Conservation (phyloP, 179 eudicot genomes). For the Spinacia oleracea region DNA sequence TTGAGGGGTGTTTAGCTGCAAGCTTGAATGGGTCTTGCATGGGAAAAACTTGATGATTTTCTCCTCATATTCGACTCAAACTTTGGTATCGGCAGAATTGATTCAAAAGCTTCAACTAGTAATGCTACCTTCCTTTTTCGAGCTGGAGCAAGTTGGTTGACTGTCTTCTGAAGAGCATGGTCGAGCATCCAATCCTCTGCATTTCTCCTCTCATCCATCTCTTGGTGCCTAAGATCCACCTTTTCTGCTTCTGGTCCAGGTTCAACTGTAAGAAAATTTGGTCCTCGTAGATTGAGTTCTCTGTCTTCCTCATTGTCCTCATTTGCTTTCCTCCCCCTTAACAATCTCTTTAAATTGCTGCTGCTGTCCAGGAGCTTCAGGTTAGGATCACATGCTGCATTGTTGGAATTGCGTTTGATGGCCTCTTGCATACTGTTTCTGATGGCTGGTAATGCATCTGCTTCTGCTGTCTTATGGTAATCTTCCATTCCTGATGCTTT, state of each 20-base stretch:
- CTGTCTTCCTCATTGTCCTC: conserved; percentile 41
- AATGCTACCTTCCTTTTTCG: conserved; percentile 75
- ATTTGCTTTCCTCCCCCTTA: conserved; percentile 26
- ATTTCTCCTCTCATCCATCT: conserved; percentile 65
- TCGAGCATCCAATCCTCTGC: conserved; percentile 94
- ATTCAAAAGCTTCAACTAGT: conserved; percentile 88
- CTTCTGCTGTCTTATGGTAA: conserved; percentile 16
- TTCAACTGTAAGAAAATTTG: conserved; percentile 64
- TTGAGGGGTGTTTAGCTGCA: too few species aligned
- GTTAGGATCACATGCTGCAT: conserved; percentile 4
- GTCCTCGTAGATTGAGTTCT: conserved; percentile 67
- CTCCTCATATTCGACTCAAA: conserved; percentile 34
- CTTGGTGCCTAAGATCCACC: conserved; percentile 85
- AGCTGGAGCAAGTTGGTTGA: conserved; percentile 69
- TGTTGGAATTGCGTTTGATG: background rate
- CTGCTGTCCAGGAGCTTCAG: conserved; percentile 29
- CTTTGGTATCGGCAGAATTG: conserved; percentile 55
- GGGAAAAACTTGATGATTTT: conserved; percentile 36
- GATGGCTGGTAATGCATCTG: conserved; percentile 9
- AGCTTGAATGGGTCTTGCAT: conserved; percentile 52
- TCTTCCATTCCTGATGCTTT: conserved; percentile 26
- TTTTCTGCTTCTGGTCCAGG: conserved; percentile 68
- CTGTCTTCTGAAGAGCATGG: conserved; percentile 65
- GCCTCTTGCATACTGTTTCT: background rate
- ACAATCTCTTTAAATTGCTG: conserved; percentile 28